Conservation (phyloP, 164 flowering plant species). For the Akebia trifoliata region DNA sequence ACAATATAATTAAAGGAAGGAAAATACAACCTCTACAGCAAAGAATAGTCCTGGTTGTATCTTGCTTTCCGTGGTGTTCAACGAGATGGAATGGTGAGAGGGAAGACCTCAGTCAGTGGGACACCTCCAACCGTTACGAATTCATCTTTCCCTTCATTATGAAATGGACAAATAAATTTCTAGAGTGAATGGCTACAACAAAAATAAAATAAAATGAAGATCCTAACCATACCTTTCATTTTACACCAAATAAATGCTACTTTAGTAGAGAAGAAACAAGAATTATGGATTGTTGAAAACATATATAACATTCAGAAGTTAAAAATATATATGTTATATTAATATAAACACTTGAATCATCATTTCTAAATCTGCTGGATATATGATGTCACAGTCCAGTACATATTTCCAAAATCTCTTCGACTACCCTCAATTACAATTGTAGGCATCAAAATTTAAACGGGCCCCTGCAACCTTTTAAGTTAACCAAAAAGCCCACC, state of each 20-base stretch:
- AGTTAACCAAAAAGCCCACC: too few relatives aligned
- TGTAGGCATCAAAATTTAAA: too few relatives aligned
- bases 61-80: slow-evolving; percentile 87
- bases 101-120: slow-evolving; percentile 80
- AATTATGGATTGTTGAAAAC: slow-evolving; percentile 19
- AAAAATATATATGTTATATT: not conserved
- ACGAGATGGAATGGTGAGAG: slow-evolving; percentile 21
- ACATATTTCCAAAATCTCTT: slow-evolving; percentile 94
- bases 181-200: too few relatives aligned
- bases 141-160: slow-evolving; percentile 88
- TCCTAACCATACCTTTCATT: slow-evolving; percentile 60
- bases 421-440: too few relatives aligned
- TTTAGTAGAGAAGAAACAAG: slow-evolving; percentile 56
- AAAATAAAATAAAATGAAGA: too few relatives aligned
- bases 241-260: slow-evolving; percentile 58
- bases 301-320: not conserved
- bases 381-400: slow-evolving; percentile 63
- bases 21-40: slow-evolving; percentile 84
- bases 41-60: slow-evolving; percentile 55
- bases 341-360: not conserved
- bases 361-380: slow-evolving; percentile 3
- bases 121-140: slow-evolving; percentile 98
- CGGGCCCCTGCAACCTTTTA: too few relatives aligned
- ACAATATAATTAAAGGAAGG: not conserved
- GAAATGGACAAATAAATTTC: not conserved